Conservation (phyloP, 2,329 filamentous ascomycete species). For the Ophiognomonia clavigignenti-juglandacearum region DNA sequence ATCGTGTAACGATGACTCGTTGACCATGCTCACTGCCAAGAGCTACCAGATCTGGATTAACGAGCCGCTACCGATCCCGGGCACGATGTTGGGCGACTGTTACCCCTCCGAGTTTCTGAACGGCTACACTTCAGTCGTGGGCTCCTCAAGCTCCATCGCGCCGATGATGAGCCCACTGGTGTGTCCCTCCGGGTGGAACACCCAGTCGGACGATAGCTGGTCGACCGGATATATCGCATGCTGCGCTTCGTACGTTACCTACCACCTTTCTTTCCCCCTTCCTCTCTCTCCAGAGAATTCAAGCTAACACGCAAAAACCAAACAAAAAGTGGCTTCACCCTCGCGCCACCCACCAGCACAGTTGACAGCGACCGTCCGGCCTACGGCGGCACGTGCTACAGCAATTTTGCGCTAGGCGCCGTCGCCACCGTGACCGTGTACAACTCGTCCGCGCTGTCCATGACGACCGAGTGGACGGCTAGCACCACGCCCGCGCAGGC, state of each 20-base stretch:
- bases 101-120: neutral
- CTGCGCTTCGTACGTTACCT: neutral
- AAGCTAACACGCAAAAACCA: neutral
- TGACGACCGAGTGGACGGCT: neutral
- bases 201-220: neutral
- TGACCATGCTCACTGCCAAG: slow-evolving; percentile 1
- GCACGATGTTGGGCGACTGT: neutral
- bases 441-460: neutral
- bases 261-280: neutral
- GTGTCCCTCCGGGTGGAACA: neutral
- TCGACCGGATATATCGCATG: neutral
- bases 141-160: neutral
- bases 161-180: neutral
- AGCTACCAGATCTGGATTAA: neutral
- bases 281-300: neutral
- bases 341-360: neutral
- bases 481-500: neutral
- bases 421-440: neutral
- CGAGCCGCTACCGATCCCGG: neutral
- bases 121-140: neutral
- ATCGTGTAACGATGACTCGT: neutral
- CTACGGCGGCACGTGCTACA: slow-evolving; percentile 1
- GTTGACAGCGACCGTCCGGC: neutral
- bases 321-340: slow-evolving; percentile 1
- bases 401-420: neutral